Evolutionary conservation across 2,329 filamentous ascomycete genomes (phyloP), one percentile per base, ranked within the genome.

Genomic region (Colletotrichum sansevieriae): DNA sequence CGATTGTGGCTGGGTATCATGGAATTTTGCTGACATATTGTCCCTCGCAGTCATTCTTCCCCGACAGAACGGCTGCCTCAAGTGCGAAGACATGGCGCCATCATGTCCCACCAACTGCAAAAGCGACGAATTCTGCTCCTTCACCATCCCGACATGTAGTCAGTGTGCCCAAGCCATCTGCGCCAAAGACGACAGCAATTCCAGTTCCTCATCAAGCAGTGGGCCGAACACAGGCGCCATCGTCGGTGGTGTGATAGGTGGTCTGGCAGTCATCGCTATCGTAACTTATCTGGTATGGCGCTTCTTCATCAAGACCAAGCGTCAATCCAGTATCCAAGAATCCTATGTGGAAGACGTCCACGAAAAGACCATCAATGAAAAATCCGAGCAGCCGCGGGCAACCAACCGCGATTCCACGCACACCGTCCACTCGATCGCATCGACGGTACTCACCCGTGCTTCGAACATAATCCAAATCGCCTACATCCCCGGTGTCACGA

Each of bases 381-480:
- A 87, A 82, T 83, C 85, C 72, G 86, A 85, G 76, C 84, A 84
- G 73, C 56, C 56, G 25, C 81, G 83, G 72, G 79, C 85, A 71
- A 86, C 88, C 73, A 85, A 90, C 72, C 87, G 94, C 73, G 88
- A 92, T 63, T 96, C 95, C 11, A 92, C 93, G 51, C 90, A 96
- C 77, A 93, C 93, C n/a, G 91, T 95, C 63, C 88, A 92, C 75
- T 98, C 95, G 12, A 94, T 99, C 77, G 96, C 96, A 15, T 98
- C 95, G 10, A 98, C 95, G 29, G 94, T 98, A 68, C 88, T 98
- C 70, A 98, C 96, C 18, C 91, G 96, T 71, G 96, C 96, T 56
- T 98, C 96, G 76, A 99, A 99, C 83, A 95, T 99, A 78, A 99
- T 99, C 75, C 96, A 98, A 82, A 99, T 99, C 80, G 96, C 96